Percentiles rank a stretch among this genome's conserved stretches.
Evolutionary conservation across 257 asterid species (phyloP).

Genomic region (Salvia miltiorrhiza): DNA sequence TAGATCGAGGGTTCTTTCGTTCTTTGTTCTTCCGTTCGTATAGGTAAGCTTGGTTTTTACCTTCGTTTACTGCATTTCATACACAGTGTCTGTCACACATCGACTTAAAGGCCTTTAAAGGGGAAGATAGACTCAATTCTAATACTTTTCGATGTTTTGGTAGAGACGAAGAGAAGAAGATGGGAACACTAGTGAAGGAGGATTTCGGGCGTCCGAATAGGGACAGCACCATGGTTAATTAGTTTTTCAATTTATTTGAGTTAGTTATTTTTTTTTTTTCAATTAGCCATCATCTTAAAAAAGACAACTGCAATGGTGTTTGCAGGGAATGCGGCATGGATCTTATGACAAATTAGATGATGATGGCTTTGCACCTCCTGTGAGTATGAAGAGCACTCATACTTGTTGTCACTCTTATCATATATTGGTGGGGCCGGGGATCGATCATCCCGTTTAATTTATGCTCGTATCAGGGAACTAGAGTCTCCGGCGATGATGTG

Average conservation of each 20-base stretch:
- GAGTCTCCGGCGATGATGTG: slow-evolving; percentile 91
- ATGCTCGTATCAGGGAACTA: slow-evolving; percentile 51
- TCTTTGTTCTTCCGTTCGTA: slow-evolving; percentile 74
- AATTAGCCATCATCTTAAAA: neutral
- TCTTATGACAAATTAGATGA: slow-evolving; percentile 91
- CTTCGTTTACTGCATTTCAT: neutral
- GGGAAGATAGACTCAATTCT: too few relatives aligned
- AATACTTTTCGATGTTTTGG: too few relatives aligned
- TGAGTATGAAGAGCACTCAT: neutral
- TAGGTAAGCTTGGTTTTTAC: slow-evolving; percentile 18
- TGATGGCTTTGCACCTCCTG: slow-evolving; percentile 97
- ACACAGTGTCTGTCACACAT: neutral
- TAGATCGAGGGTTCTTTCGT: slow-evolving; percentile 80
- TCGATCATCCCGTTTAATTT: neutral
- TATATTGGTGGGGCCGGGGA: too few relatives aligned
- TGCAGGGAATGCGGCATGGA: slow-evolving; percentile 80
- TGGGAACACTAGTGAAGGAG: slow-evolving; percentile 96
- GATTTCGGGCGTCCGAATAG: slow-evolving; percentile 91
- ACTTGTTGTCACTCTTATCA: neutral
- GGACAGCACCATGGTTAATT: slow-evolving; percentile 57
- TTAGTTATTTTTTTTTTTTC: neutral
- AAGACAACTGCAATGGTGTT: slow-evolving; percentile 1
- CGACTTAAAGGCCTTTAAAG: too few relatives aligned
- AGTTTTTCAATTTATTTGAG: neutral
- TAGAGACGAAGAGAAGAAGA: slow-evolving; percentile 94